These are phyloP conservation scores for Suhomyces taliae DNA, from an alignment of 1,139 yeast species.

Conservation along the genomic window DNA sequence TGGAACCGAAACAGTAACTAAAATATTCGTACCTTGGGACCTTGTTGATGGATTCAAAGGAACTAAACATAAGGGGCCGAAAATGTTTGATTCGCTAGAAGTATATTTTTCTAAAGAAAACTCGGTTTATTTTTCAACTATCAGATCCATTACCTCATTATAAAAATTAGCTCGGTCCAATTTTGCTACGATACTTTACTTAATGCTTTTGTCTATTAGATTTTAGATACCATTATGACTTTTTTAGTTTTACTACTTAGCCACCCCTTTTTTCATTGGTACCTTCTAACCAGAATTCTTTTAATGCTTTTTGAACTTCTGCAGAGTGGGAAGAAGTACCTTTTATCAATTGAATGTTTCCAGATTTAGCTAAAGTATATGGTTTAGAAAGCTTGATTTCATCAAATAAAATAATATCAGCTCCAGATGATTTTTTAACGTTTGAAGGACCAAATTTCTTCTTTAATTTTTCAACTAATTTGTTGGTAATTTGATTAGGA, in stretches of 20 bases:
- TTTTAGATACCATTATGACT: neutral
- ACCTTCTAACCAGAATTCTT: slow-evolving; percentile 55
- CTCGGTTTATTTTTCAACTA: too few species aligned
- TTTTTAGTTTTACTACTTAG: slow-evolving; percentile 17
- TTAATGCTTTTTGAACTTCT: slow-evolving; percentile 53
- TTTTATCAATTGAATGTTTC: slow-evolving; percentile 22
- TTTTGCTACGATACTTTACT: neutral
- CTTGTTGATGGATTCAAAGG: slow-evolving; percentile 75
- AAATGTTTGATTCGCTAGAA: slow-evolving; percentile 42
- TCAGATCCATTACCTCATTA: too few species aligned
- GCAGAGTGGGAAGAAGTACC: slow-evolving; percentile 40
- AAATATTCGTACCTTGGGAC: slow-evolving; percentile 41
- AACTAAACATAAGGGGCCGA: slow-evolving; percentile 50
- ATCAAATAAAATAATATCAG: slow-evolving; percentile 25
- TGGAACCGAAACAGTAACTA: neutral
- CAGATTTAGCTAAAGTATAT: slow-evolving; percentile 27
- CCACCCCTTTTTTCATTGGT: slow-evolving; percentile 63
- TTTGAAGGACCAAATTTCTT: slow-evolving; percentile 24
- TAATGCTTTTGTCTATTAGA: too few species aligned
- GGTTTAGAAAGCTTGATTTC: slow-evolving; percentile 31
- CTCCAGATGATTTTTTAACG: slow-evolving; percentile 24
- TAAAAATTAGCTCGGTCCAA: neutral
- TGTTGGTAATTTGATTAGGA: slow-evolving; percentile 14
- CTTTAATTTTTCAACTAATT: slow-evolving; percentile 22
- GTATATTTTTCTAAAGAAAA: neutral